Conservation (phyloP, 169 alveolate species). For the Theileria orientalis region DNA sequence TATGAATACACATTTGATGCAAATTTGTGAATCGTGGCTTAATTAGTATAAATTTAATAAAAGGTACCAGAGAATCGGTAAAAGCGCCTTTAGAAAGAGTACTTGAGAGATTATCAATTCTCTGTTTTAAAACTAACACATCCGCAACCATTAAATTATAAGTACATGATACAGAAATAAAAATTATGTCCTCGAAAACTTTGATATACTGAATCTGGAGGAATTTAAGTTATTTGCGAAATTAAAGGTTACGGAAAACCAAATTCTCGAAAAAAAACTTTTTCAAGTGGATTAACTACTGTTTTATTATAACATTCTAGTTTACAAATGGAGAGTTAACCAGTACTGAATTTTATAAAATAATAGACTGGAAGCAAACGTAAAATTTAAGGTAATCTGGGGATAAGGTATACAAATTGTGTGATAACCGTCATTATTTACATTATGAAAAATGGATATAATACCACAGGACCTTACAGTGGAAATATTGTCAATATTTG, state of each 20-base stretch:
- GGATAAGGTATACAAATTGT: not conserved
- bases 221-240: not conserved
- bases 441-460: constrained; percentile 5
- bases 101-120: not conserved
- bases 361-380: not conserved
- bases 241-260: not conserved
- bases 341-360: not conserved
- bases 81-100: not conserved
- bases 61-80: not conserved
- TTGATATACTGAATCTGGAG: not conserved
- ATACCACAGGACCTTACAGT: not conserved
- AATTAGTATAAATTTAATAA: not conserved
- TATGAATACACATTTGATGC: not conserved
- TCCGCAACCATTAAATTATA: not conserved
- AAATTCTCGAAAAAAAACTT: no score
- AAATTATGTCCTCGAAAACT: not conserved
- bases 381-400: not conserved
- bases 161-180: no score
- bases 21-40: not conserved
- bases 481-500: constrained; percentile 13
- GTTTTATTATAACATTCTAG: no score
- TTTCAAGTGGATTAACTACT: no score
- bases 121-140: not conserved
- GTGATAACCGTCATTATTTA: not conserved
- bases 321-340: not conserved